phyloP scores from a whole-genome alignment of 2,329 filamentous ascomycete species.

The Hypoxylon sp. region DNA sequence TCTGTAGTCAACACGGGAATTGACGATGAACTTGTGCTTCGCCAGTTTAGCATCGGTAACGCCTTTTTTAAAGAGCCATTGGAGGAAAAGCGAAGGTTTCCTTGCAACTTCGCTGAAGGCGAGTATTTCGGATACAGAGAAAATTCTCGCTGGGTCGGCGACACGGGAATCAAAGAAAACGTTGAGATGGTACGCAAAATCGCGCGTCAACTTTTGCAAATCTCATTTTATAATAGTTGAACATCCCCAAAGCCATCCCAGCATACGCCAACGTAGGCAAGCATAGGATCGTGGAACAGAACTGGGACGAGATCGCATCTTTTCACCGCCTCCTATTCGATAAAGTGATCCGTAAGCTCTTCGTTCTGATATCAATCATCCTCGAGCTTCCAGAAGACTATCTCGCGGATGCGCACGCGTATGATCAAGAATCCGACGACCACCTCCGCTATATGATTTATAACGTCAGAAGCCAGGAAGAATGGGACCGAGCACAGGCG shows the following conservation, averaged over 20 bases:
- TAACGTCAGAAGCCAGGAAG: conserved; percentile 48
- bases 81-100: conserved; percentile 48
- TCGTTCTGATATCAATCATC: conserved; percentile 64
- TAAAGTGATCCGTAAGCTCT: conserved; percentile 63
- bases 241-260: conserved; percentile 50
- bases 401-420: conserved; percentile 48
- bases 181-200: conserved; percentile 62
- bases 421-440: conserved; percentile 50
- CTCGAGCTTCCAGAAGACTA: conserved; percentile 51
- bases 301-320: conserved; percentile 49
- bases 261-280: conserved; percentile 55
- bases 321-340: conserved; percentile 49
- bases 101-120: conserved; percentile 51
- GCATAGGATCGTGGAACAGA: conserved; percentile 48
- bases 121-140: conserved; percentile 56
- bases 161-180: conserved; percentile 62
- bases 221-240: conserved; percentile 58
- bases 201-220: conserved; percentile 2
- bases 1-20: conserved; percentile 53
- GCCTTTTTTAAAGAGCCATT: conserved; percentile 47
- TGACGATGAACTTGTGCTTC: conserved; percentile 46
- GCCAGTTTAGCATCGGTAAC: conserved; percentile 48
- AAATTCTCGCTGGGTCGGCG: conserved; percentile 56
- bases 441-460: conserved; percentile 53
- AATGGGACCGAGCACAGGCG: conserved; percentile 56